Base-by-base conservation (phyloP, 805 yeast genomes). In the Spathaspora girioi region DNA sequence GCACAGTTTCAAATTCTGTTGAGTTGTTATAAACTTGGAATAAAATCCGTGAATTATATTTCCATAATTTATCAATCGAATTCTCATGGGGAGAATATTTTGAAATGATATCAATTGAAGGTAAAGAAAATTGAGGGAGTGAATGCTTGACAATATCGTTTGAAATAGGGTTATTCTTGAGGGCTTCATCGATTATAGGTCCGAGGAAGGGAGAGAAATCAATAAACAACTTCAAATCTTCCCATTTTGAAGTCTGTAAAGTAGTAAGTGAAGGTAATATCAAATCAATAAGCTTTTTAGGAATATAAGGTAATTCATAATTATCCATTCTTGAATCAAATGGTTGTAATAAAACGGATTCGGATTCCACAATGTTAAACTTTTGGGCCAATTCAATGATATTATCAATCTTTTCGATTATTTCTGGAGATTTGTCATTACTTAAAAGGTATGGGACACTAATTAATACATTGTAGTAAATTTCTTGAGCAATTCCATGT, bases 381-480 rank as follows among this genome's bases (percentile, higher is more conserved):
- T 48, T 54, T 49, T 69, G 67, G 0, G 89, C 83, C 14, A 71
- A 54, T 2, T 69, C 71, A 4, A 86, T 53, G 42, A 86, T 57
- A 17, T 77, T 77, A 46, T 74, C 70, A 18, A 55, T 45, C 60
- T 50, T 75, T 44, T 27, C 66, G 55, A 53, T 56, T 59, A 63
- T 61, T 54, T 47, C 67, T 46, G 59, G 55, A 38, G 67, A 57
- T 14, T 59, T 63, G 42, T 73, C 75, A 58, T 76, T 80, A 43
- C 79, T 71, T 54, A 78, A 75, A 54, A 82, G 67, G 62, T 81
- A 88, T 10, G 97, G 96, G 35, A 87, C 60, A 11, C 88, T 76
- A 15, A 84, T 63, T 49, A 86, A 66, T 1, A 83, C 80, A 56
- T 81, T 81, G 57, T 82, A 84, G 62, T 70, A 88, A 15, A 90